Evolutionary conservation across 441 rosid species (phyloP), one percentile per base, ranked within the genome.

Genomic region (Euphorbia celastroides): DNA sequence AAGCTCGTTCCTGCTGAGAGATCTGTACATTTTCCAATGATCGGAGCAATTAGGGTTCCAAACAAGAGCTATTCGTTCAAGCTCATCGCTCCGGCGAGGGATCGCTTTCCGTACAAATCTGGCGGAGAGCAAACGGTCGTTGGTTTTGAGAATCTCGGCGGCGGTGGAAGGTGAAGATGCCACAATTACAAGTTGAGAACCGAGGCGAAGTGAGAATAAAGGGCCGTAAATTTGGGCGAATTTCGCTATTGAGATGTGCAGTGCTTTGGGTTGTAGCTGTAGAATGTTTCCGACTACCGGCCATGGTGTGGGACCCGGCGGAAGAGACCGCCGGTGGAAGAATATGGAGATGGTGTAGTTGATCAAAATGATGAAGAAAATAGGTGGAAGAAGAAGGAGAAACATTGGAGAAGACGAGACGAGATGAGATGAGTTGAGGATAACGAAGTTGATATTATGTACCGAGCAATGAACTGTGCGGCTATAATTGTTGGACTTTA

Each of bases 81-180:
- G 62, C 12, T 51, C 31, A 2, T 19, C 51, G 12, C 16, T 28
- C 12, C 65, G 41, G 7, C 9, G 20, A 0, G 69, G 73, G 30
- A 54, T 19, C 0, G 52, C 48, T 2, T 62, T n/a, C 0, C 74
- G 64, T 1, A 41, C 23, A 10, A 66, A 69, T 32, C 81, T 54
- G 30, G 70, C 70, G 0, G 75, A 76, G 48, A 81, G 65, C 31
- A 69, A 51, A 41, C 38, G 62, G 51, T 76, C 80, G 11, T 72
- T 74, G 48, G 70, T 70, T 52, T 72, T 77, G 3, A 81, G 81
- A 23, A 81, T 74, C 31, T 70, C 74, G 2, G 72, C 7, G 7
- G 85, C 82, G 2, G 68, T 75, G 12, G 10, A 41, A 0, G 74
- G 72, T n/a, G 85, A 74, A 0, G 81, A 72, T 11, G 68, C 83